A percentile compares a stretch with the other conserved stretches of the same genome.
Evolutionary conservation across 805 yeast genomes (phyloP).

Genomic region (Saturnispora dispora): DNA sequence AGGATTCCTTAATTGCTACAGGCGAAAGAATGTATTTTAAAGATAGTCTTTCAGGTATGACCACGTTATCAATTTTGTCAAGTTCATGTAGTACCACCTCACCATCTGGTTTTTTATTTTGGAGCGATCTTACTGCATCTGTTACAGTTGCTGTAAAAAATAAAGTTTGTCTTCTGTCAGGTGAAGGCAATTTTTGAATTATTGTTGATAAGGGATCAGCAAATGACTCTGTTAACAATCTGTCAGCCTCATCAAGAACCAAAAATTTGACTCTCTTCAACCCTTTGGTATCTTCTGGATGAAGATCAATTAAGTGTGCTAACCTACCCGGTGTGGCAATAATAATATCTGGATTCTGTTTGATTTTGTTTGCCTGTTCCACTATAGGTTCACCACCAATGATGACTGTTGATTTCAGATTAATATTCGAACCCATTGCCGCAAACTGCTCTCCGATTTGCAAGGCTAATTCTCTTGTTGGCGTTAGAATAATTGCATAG

Average conservation of each 20-base stretch:
- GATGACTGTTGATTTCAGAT: conserved; percentile 69
- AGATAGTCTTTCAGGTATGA: conserved; percentile 65
- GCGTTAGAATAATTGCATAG: conserved; percentile 81
- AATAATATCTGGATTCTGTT: conserved; percentile 82
- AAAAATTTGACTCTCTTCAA: conserved; percentile 68
- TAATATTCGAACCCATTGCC: conserved; percentile 85
- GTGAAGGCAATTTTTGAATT: conserved; percentile 58
- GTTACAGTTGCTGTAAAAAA: conserved; percentile 95
- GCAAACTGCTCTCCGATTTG: conserved; percentile 96
- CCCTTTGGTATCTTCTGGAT: conserved; percentile 79
- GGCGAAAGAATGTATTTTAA: conserved; percentile 72
- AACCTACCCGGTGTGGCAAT: conserved; percentile 96
- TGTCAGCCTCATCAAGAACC: conserved; percentile 94
- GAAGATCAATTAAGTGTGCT: conserved; percentile 82
- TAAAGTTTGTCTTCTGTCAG: conserved; percentile 73
- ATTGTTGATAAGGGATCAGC: conserved; percentile 70
- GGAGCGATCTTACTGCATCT: conserved; percentile 76
- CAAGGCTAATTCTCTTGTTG: conserved; percentile 87
- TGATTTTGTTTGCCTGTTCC: conserved; percentile 75
- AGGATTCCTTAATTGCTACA: conserved; percentile 83
- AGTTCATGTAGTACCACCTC: conserved; percentile 67
- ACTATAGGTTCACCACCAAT: conserved; percentile 96
- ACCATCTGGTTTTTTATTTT: conserved; percentile 41
- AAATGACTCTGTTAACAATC: conserved; percentile 76
- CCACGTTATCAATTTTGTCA: conserved; percentile 62